These are phyloP conservation scores for Clitocybe nebularis DNA, from an alignment of 1,284 basidiomycete species.

Conservation along the genomic window DNA sequence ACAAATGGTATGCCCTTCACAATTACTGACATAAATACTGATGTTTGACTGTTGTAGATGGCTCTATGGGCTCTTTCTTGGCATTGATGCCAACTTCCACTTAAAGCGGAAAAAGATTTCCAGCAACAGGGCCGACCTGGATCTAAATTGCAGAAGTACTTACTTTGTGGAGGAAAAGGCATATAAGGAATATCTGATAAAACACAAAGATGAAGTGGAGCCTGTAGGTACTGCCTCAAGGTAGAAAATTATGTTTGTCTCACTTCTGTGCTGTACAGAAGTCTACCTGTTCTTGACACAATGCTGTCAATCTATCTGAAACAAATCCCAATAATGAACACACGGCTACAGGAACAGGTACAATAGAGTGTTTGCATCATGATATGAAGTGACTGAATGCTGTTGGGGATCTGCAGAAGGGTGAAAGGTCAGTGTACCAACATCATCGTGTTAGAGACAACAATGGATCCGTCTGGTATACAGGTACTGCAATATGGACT, in stretches of 20 bases:
- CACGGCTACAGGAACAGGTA: constrained; percentile 26
- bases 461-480: background rate
- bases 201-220: constrained; percentile 6
- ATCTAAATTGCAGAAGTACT: background rate
- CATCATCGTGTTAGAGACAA: background rate
- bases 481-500: constrained; percentile 37
- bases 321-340: constrained; percentile 18
- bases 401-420: constrained; percentile 33
- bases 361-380: constrained; percentile 30
- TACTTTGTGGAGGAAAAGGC: background rate
- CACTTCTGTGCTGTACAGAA: constrained; percentile 12
- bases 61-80: background rate
- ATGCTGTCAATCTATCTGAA: constrained; percentile 25
- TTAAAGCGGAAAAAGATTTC: background rate
- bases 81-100: background rate
- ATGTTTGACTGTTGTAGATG: background rate
- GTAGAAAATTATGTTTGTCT: background rate
- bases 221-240: constrained; percentile 3
- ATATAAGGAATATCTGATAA: constrained; percentile 13
- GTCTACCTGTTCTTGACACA: constrained; percentile 21
- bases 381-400: constrained; percentile 26
- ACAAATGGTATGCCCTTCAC: constrained; percentile 10
- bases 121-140: background rate
- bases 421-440: constrained; percentile 26
- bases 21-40: background rate